These are phyloP conservation scores for Cyclospora cayetanensis DNA, from an alignment of 169 alveolate species.

Conservation along the genomic window DNA sequence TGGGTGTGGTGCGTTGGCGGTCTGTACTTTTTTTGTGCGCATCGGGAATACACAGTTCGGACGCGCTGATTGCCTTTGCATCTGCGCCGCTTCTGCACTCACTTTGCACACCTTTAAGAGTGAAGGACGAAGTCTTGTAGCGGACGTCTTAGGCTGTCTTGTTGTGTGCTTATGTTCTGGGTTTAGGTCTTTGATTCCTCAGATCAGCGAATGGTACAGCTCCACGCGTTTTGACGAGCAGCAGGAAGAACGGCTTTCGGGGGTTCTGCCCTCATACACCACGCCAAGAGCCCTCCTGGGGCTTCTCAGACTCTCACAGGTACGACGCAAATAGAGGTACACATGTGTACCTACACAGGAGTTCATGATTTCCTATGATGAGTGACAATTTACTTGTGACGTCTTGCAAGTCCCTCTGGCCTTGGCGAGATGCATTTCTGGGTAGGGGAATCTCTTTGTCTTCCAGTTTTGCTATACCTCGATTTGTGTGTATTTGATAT, in stretches of 20 bases:
- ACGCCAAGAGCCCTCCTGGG: slow-evolving; percentile 49
- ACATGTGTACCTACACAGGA: background rate
- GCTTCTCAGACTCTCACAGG: slow-evolving; percentile 51
- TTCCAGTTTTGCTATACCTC: background rate
- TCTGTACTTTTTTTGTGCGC: too few species aligned
- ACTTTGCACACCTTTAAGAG: background rate
- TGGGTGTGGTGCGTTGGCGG: too few species aligned
- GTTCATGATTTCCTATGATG: background rate
- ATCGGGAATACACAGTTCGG: too few species aligned
- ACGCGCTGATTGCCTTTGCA: background rate
- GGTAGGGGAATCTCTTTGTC: background rate
- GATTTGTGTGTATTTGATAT: background rate
- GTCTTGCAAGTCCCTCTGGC: background rate
- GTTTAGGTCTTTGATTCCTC: slow-evolving; percentile 21
- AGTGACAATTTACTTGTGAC: background rate
- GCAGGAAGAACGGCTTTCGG: slow-evolving; percentile 53
- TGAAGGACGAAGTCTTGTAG: background rate
- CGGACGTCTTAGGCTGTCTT: background rate
- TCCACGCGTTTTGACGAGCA: slow-evolving; percentile 58
- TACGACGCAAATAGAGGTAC: background rate
- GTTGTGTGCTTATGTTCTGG: background rate
- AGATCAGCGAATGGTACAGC: slow-evolving; percentile 55
- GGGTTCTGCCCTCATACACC: slow-evolving; percentile 62
- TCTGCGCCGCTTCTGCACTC: background rate
- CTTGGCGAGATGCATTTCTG: background rate